phyloP scores from a whole-genome alignment of 1,139 yeast species.

The Candida freyschussii region DNA sequence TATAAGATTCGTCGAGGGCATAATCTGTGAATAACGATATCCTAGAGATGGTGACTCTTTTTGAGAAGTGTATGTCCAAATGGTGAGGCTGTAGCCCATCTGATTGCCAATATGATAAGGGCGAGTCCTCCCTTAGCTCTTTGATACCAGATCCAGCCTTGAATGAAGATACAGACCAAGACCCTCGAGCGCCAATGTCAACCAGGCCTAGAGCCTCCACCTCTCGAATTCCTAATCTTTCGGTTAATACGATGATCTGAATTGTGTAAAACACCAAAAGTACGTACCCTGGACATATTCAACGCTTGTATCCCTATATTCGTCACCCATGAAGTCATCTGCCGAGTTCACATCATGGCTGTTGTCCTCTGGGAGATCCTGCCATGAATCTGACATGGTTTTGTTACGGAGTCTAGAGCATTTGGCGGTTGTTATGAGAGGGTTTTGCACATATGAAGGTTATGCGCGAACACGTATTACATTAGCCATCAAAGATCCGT shows the following conservation, averaged over 20 bases:
- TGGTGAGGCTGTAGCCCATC: slow-evolving; percentile 94
- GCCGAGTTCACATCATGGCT: slow-evolving; percentile 11
- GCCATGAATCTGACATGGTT: slow-evolving; percentile 26
- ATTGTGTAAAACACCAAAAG: neutral
- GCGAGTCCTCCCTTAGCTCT: slow-evolving; percentile 70
- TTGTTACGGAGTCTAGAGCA: neutral
- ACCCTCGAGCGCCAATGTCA: slow-evolving; percentile 78
- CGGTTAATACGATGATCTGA: slow-evolving; percentile 13
- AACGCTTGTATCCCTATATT: slow-evolving; percentile 15
- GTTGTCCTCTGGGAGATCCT: slow-evolving; percentile 20
- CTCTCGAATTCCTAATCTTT: slow-evolving; percentile 46
- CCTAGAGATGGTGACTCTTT: slow-evolving; percentile 64
- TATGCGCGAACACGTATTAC: too few species aligned
- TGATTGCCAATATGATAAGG: slow-evolving; percentile 86
- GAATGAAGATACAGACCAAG: slow-evolving; percentile 78
- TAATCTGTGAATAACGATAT: slow-evolving; percentile 68
- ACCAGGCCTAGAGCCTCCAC: slow-evolving; percentile 53
- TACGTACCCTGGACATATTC: slow-evolving; percentile 19
- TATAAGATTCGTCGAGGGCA: slow-evolving; percentile 80
- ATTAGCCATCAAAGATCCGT: too few species aligned
- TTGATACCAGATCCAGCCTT: slow-evolving; percentile 71
- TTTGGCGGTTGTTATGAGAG: neutral
- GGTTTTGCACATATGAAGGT: neutral
- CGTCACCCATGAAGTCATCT: slow-evolving; percentile 16
- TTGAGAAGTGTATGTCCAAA: slow-evolving; percentile 76